These are phyloP conservation scores for Daldinia bambusicola DNA, from an alignment of 495 filamentous ascomycete genomes.

Conservation along the genomic window DNA sequence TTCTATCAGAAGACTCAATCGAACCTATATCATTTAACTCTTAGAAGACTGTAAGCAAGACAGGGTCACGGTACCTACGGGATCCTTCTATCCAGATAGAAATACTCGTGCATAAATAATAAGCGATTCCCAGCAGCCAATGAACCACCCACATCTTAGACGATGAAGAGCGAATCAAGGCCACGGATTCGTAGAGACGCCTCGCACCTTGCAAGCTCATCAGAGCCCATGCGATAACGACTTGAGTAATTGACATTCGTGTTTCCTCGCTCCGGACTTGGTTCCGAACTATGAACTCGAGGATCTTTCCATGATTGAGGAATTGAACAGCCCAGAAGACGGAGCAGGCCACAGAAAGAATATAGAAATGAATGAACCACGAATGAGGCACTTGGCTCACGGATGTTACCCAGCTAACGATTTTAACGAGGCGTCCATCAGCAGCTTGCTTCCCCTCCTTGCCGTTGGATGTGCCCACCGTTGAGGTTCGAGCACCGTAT, in stretches of 20 bases:
- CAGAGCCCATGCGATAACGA: slow-evolving; percentile 72
- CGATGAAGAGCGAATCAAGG: slow-evolving; percentile 69
- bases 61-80: slow-evolving; percentile 58
- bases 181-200: slow-evolving; percentile 76
- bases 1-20: slow-evolving; percentile 42
- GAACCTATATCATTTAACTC: slow-evolving; percentile 36
- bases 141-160: slow-evolving; percentile 84
- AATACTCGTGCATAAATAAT: slow-evolving; percentile 77
- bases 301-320: slow-evolving; percentile 62
- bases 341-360: slow-evolving; percentile 73
- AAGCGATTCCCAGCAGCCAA: slow-evolving; percentile 80
- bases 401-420: slow-evolving; percentile 49
- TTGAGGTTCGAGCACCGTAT: slow-evolving; percentile 60
- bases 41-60: slow-evolving; percentile 29
- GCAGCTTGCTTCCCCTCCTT: slow-evolving; percentile 12
- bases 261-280: slow-evolving; percentile 42
- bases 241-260: slow-evolving; percentile 72
- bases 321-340: slow-evolving; percentile 81
- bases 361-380: slow-evolving; percentile 91
- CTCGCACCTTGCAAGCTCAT: slow-evolving; percentile 79
- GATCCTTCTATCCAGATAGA: slow-evolving; percentile 89
- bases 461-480: slow-evolving; percentile 7
- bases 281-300: slow-evolving; percentile 54
- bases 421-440: slow-evolving; percentile 35
- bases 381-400: slow-evolving; percentile 76